These are phyloP conservation scores for Mucor piriformis DNA, from an alignment of 371 early-diverging fungal genomes.

Conservation along the genomic window DNA sequence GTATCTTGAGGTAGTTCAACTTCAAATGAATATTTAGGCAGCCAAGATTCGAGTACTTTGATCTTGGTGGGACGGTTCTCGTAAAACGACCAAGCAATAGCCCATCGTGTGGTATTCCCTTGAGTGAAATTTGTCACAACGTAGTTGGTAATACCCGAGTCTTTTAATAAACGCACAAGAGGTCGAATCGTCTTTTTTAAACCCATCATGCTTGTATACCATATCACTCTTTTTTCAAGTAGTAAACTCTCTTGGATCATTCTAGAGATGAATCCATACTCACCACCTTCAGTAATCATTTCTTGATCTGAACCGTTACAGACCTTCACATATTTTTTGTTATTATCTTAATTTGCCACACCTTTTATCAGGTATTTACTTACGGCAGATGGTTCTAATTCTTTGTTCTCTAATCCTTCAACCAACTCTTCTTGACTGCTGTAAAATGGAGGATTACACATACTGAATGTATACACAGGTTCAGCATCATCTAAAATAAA, in stretches of 20 bases:
- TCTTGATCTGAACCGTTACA: conserved; percentile 63
- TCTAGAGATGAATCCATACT: conserved; percentile 57
- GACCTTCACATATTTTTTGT: too few relatives aligned
- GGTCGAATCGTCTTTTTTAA: conserved; percentile 52
- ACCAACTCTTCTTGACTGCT: conserved; percentile 49
- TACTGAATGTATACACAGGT: conserved; percentile 54
- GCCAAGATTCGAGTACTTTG: conserved; percentile 25
- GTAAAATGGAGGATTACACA: conserved; percentile 83
- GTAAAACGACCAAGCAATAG: conserved; percentile 67
- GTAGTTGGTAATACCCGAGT: conserved; percentile 43
- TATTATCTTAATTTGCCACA: too few relatives aligned
- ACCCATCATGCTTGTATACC: conserved; percentile 74
- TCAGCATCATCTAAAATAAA: conserved; percentile 20
- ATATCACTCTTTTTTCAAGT: conserved; percentile 42
- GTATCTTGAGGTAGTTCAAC: conserved; percentile 14
- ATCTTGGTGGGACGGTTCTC: conserved; percentile 33
- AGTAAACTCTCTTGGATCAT: conserved; percentile 62
- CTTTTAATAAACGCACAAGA: conserved; percentile 37
- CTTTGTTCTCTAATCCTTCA: conserved; percentile 41
- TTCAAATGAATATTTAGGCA: conserved; percentile 38
- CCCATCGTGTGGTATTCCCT: conserved; percentile 67
- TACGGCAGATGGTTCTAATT: conserved; percentile 52
- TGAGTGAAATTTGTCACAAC: conserved; percentile 58
- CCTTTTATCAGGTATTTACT: too few relatives aligned
- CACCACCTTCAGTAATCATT: conserved; percentile 73